Base-by-base conservation (phyloP, 1,139 yeast genomes). In the Taphrina wiesneri region DNA sequence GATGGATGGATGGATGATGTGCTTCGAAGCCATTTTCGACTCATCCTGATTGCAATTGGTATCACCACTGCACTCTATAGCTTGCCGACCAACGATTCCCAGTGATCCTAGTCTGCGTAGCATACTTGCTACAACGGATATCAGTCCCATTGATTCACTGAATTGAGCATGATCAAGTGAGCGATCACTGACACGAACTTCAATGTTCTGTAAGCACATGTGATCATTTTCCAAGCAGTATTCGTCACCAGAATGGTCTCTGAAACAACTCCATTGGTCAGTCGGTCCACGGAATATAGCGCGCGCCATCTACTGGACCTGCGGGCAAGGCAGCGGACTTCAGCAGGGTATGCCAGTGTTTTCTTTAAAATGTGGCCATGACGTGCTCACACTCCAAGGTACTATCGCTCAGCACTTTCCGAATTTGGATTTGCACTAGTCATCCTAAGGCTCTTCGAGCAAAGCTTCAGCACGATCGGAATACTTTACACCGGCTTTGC, bases 251-350 rank as follows among this genome's bases (percentile, higher is more conserved):
- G 4, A 7, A 45, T 45, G 49, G 26, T 45, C 28, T 45, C 49
- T 9, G 49, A 45, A 45, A 21, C n/a, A n/a, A 45, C 49, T 9
- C 49, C 28, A 21, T 45, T 19, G n/a, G 49, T 21, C 28, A 21
- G n/a, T 21, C 7, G 49, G 13, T n/a, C 7, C 7, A 21, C 26
- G 5, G 28, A 45, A 9, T 45, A 45, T 23, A 45, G 47, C 13
- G 57, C 52, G 7, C 49, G 51, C 13, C 64, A 60, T 21, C 52
- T 60, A 19, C 64, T 49, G n/a, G 64, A 60, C 28, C 32, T 60
- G n/a, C 49, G 64, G 2, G 64, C 64, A 6, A 28, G 64, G 21
- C 64, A 60, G 52, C 64, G 64, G 45, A 60, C 64, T 15, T 49
- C 64, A 11, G 56, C 57, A 39, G 59, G 59, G 59, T 54, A 21